These are phyloP conservation scores for Rhododendron ferrugineum DNA, from an alignment of 148 eudicot species.

Conservation along the genomic window DNA sequence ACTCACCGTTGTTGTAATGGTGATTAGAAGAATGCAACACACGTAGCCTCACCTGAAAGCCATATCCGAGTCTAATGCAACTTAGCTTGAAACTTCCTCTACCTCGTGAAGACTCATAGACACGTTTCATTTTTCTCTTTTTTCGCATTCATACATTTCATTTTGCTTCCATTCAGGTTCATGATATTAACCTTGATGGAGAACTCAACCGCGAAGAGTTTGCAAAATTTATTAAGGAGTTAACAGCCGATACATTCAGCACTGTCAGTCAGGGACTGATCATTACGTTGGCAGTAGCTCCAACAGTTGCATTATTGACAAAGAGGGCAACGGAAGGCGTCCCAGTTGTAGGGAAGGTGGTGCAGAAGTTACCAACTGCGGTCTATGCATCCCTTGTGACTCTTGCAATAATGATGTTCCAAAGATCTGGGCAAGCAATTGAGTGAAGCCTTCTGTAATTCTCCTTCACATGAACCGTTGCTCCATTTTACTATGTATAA, in stretches of 20 bases:
- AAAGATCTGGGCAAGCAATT: constrained; percentile 29
- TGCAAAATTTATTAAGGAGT: constrained; percentile 40
- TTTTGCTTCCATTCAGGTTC: constrained; percentile 26
- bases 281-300: constrained; percentile 66
- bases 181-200: constrained; percentile 64
- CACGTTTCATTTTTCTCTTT: neutral
- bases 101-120: neutral
- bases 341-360: constrained; percentile 72
- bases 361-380: constrained; percentile 79
- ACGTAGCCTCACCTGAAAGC: neutral
- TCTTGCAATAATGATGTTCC: constrained; percentile 52
- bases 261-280: constrained; percentile 75
- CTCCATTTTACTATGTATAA: neutral
- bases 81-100: neutral
- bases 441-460: neutral
- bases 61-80: neutral
- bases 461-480: neutral
- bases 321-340: constrained; percentile 79
- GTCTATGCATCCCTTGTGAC: constrained; percentile 79
- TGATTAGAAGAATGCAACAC: neutral
- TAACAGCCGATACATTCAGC: constrained; percentile 53
- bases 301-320: constrained; percentile 71
- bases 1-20: neutral
- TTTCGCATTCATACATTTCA: neutral
- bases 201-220: constrained; percentile 74